Evolutionary conservation across 768 basidiomycete species (phyloP), one percentile per base, ranked within the genome.

Genomic region (Auriscalpium orientale): DNA sequence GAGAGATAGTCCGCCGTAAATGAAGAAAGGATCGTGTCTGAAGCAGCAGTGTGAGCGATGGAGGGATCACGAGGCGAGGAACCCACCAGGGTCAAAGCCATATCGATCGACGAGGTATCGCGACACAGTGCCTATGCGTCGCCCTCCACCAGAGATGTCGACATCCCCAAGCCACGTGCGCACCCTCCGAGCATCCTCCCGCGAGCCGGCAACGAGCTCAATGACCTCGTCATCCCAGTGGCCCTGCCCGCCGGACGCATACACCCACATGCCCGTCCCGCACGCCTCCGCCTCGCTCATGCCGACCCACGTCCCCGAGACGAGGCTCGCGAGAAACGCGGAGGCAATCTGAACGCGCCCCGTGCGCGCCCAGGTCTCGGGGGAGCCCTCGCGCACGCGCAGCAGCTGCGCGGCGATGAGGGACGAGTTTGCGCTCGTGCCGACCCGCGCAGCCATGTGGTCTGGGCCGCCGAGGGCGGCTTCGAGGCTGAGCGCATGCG

Each of bases 81-180:
- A 66, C 67, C 11, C 48, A 88, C 86, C 87, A 60, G 83, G 72
- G 58, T 89, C 87, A 59, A 94, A 90, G 7, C 89, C 87, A 67
- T 84, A 92, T 51, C 90, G 79, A 47, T 91, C 89, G 34, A 83
- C 83, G 44, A 91, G 76, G 64, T 91, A 92, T 64, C 83, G 75
- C 2, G 87, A 83, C 20, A 91, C 74, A 56, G 77, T 83, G 8
- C 86, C 88, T 2, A 79, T 72, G 46, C 83, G 79, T 57, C 83
- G 73, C 18, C 81, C 80, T 12, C 82, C 86, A 46, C 84, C 82
- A 11, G 80, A 79, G 36, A 77, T 66, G 62, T 90, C 87, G 10
- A 91, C 90, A 35, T 89, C 88, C n/a, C 90, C 91, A 7, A 93
- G 72, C 87, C 89, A 89, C 4, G 80, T 80, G 62, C 85, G 77